A percentile compares a stretch with the other conserved stretches of the same genome.
These are phyloP conservation scores for Candida tetrigidarum DNA, from an alignment of 1,139 yeast species.

Conservation along the genomic window DNA sequence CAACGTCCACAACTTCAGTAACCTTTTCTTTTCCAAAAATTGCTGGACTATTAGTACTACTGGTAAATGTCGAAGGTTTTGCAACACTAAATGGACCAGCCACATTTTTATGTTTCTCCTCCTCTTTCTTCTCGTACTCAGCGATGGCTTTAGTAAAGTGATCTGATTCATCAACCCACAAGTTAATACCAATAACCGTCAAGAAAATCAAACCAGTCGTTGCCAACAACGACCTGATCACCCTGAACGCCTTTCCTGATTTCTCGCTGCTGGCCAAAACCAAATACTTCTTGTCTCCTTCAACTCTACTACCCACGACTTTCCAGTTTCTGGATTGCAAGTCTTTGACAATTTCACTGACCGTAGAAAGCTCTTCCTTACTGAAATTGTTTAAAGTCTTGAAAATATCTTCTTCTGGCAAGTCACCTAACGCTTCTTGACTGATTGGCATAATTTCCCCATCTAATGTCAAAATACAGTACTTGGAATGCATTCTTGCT, in stretches of 20 bases:
- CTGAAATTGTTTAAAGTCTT: slow-evolving; percentile 44
- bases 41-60: background rate
- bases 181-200: slow-evolving; percentile 32
- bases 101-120: background rate
- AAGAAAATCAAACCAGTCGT: slow-evolving; percentile 37
- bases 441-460: slow-evolving; percentile 44
- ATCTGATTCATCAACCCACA: slow-evolving; percentile 24
- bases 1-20: background rate
- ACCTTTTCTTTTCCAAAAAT: slow-evolving; percentile 8
- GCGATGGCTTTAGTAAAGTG: slow-evolving; percentile 6
- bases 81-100: slow-evolving; percentile 9
- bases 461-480: slow-evolving; percentile 47
- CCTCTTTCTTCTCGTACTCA: slow-evolving; percentile 7
- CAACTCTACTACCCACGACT: slow-evolving; percentile 35
- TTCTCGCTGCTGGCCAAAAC: slow-evolving; percentile 26
- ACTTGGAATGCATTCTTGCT: slow-evolving; percentile 35
- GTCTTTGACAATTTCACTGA: slow-evolving; percentile 17
- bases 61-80: background rate
- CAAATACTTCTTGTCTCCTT: slow-evolving; percentile 29
- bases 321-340: slow-evolving; percentile 40
- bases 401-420: slow-evolving; percentile 48
- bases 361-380: slow-evolving; percentile 27
- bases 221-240: slow-evolving; percentile 34
- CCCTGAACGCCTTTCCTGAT: slow-evolving; percentile 17
- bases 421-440: slow-evolving; percentile 44